These are phyloP conservation scores for Cadophora sp. DNA, from an alignment of 2,329 filamentous ascomycete genomes.

Conservation along the genomic window DNA sequence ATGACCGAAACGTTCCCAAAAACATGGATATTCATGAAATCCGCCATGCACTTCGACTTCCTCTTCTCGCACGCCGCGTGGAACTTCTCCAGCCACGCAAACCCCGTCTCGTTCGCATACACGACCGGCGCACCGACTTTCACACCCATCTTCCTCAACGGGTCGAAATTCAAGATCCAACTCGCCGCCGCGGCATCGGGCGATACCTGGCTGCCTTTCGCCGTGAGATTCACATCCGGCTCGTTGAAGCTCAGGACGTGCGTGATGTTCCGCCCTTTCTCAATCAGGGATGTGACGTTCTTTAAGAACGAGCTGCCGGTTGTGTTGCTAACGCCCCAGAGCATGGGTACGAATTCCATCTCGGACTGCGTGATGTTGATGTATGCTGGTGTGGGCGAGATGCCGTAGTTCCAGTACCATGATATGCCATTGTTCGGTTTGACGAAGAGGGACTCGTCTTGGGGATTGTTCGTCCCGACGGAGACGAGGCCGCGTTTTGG, in stretches of 20 bases:
- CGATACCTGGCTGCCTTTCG: slow-evolving; percentile 63
- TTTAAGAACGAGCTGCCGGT: slow-evolving; percentile 66
- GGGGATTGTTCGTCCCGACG: slow-evolving; percentile 59
- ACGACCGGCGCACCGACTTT: slow-evolving; percentile 58
- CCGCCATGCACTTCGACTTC: slow-evolving; percentile 60
- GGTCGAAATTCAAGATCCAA: slow-evolving; percentile 76
- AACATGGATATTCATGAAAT: slow-evolving; percentile 69
- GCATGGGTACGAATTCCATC: slow-evolving; percentile 82
- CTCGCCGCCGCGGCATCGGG: slow-evolving; percentile 67
- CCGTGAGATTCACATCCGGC: slow-evolving; percentile 62
- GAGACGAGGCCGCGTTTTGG: slow-evolving; percentile 78
- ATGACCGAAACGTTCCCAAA: slow-evolving; percentile 58
- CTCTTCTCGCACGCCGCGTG: slow-evolving; percentile 64
- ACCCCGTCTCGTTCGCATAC: slow-evolving; percentile 61
- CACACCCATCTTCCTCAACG: slow-evolving; percentile 67
- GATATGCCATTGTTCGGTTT: slow-evolving; percentile 63
- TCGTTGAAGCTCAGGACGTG: slow-evolving; percentile 83
- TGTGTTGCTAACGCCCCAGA: slow-evolving; percentile 67
- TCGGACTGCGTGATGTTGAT: slow-evolving; percentile 55
- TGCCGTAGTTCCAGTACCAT: slow-evolving; percentile 86
- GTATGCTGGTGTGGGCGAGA: slow-evolving; percentile 61
- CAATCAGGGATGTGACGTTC: slow-evolving; percentile 55
- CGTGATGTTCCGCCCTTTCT: slow-evolving; percentile 58
- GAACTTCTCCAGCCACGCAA: slow-evolving; percentile 72
- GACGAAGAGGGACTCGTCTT: slow-evolving; percentile 72